A percentile compares a stretch with the other conserved stretches of the same genome.
Evolutionary conservation across 2,329 filamentous ascomycete species (phyloP).

Genomic region (Cordyceps tenuipes): DNA sequence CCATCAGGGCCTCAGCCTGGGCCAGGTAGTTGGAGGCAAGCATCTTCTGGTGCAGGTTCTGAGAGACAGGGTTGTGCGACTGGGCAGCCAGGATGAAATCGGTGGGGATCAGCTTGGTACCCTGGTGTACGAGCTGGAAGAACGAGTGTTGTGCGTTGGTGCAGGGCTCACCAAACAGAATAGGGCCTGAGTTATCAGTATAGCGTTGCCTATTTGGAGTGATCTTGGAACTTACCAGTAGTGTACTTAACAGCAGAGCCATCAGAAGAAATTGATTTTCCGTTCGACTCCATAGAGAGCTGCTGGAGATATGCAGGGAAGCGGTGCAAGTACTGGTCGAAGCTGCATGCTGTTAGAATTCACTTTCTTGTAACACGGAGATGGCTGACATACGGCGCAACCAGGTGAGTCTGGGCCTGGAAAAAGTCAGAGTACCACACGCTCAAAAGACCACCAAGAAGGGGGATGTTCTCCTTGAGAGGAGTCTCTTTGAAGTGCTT

Average conservation of each 20-base stretch:
- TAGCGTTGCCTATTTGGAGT: neutral
- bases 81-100: constrained; percentile 96
- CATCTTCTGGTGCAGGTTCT: constrained; percentile 95
- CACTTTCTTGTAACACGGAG: neutral
- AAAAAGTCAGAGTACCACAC: constrained; percentile 99
- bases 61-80: constrained; percentile 90
- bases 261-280: constrained; percentile 90
- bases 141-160: constrained; percentile 99
- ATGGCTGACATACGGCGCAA: constrained; percentile 65
- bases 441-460: constrained; percentile 83
- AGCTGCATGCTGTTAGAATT: constrained; percentile 40
- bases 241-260: constrained; percentile 92
- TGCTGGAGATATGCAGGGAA: constrained; percentile 99
- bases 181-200: constrained; percentile 47
- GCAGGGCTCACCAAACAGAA: constrained; percentile 95
- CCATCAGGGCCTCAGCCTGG: constrained; percentile 83
- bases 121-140: constrained; percentile 98
- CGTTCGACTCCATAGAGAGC: constrained; percentile 99
- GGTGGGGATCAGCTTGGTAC: constrained; percentile 95
- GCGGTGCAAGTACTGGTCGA: constrained; percentile 97
- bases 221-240: constrained; percentile 45
- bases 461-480: constrained; percentile 88
- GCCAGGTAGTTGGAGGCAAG: constrained; percentile 87
- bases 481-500: constrained; percentile 92
- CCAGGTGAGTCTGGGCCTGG: constrained; percentile 92